Evolutionary conservation across 345 rosid species (phyloP).

Genomic region (Murraya paniculata): DNA sequence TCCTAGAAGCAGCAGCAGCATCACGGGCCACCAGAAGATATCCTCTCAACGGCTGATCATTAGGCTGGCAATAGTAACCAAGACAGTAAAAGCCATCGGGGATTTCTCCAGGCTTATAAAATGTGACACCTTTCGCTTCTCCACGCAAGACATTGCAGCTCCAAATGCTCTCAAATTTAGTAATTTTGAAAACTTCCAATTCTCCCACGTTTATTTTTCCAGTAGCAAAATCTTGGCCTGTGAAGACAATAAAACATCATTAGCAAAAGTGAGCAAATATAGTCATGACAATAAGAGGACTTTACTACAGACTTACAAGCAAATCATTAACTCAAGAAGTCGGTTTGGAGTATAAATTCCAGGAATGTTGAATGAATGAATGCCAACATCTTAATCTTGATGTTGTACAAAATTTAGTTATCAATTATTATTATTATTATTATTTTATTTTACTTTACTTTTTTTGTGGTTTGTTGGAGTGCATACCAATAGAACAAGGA

Average conservation of each 20-base stretch:
- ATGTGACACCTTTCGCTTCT: slow-evolving; percentile 45
- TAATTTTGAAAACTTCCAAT: slow-evolving; percentile 56
- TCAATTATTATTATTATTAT: no score
- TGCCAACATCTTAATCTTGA: not conserved
- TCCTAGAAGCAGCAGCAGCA: slow-evolving; percentile 8
- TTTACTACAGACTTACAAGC: not conserved
- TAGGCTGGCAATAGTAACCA: slow-evolving; percentile 75
- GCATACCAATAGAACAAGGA: not conserved
- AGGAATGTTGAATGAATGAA: not conserved
- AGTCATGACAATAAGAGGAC: not conserved
- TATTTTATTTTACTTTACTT: no score
- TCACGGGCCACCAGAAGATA: slow-evolving; percentile 64
- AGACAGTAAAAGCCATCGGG: slow-evolving; percentile 70
- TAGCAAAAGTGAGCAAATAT: not conserved
- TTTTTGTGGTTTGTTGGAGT: no score
- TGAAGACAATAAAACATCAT: slow-evolving; percentile 18
- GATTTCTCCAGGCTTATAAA: slow-evolving; percentile 65
- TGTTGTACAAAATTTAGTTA: not conserved
- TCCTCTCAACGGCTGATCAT: slow-evolving; percentile 62
- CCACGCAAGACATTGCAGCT: slow-evolving; percentile 43
- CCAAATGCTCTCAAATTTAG: slow-evolving; percentile 64
- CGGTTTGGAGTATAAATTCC: not conserved
- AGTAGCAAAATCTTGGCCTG: slow-evolving; percentile 73
- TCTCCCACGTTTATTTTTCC: slow-evolving; percentile 69
- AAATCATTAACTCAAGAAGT: not conserved